A percentile compares a stretch with the other conserved stretches of the same genome.
Evolutionary conservation across 495 filamentous ascomycete species (phyloP).

Genomic region (Tuber calosporum): DNA sequence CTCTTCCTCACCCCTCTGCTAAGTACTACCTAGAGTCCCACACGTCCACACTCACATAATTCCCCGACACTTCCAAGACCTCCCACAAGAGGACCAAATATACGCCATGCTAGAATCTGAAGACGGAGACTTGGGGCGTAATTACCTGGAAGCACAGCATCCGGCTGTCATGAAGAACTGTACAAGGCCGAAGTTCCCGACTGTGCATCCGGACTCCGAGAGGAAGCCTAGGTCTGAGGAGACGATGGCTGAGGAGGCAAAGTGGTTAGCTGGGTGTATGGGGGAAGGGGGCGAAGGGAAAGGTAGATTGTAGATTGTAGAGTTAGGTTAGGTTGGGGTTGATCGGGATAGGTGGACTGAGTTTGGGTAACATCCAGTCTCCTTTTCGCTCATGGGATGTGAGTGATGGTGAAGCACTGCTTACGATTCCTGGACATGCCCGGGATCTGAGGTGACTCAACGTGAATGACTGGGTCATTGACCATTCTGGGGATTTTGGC

Average conservation of each 20-base stretch:
- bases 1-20: background rate
- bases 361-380: background rate
- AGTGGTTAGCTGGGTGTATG: conserved; percentile 55
- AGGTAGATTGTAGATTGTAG: conserved; percentile 9
- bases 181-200: conserved; percentile 48
- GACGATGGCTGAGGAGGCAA: conserved; percentile 77
- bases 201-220: conserved; percentile 51
- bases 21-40: conserved; percentile 51
- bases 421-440: background rate
- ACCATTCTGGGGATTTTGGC: background rate
- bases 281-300: conserved; percentile 14
- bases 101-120: conserved; percentile 78
- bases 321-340: background rate
- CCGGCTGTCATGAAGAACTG: background rate
- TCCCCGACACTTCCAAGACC: conserved; percentile 56
- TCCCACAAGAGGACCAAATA: conserved; percentile 55
- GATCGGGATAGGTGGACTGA: background rate
- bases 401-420: background rate
- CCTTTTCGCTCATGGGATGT: background rate
- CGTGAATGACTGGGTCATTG: background rate
- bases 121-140: conserved; percentile 71
- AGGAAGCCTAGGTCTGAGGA: conserved; percentile 60
- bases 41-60: conserved; percentile 95
- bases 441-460: background rate
- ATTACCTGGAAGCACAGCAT: conserved; percentile 46